Evolutionary conservation across 768 basidiomycete species (phyloP).

Genomic region (Phanerodontia chrysosporium): DNA sequence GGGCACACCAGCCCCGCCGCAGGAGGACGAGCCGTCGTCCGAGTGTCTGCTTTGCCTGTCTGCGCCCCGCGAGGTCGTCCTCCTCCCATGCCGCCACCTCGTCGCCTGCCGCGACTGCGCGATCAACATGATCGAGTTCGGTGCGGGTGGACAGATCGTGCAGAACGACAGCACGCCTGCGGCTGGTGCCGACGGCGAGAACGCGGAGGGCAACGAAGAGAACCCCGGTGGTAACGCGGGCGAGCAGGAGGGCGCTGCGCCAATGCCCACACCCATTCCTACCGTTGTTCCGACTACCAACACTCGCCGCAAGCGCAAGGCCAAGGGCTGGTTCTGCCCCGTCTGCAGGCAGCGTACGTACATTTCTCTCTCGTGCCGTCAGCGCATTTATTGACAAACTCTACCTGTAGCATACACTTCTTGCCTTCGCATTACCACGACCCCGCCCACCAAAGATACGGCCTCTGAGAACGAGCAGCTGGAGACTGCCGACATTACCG

Average conservation of each 20-base stretch:
- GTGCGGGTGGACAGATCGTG: constrained; percentile 84
- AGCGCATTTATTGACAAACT: constrained; percentile 2
- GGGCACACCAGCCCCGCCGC: constrained; percentile 23
- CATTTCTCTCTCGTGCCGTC: not conserved
- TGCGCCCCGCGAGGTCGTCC: constrained; percentile 84
- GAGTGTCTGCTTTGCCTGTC: constrained; percentile 92
- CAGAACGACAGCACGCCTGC: constrained; percentile 38
- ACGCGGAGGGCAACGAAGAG: constrained; percentile 1
- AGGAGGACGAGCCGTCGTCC: constrained; percentile 70
- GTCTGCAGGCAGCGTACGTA: constrained; percentile 90
- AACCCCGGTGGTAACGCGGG: constrained; percentile 6
- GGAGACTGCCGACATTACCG: constrained; percentile 18
- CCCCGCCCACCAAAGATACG: constrained; percentile 44
- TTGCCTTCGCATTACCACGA: constrained; percentile 75
- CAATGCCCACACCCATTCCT: constrained; percentile 10
- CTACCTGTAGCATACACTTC: constrained; percentile 81
- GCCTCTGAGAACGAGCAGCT: constrained; percentile 15
- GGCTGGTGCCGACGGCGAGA: constrained; percentile 20
- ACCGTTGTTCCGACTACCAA: constrained; percentile 27
- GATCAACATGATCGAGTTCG: constrained; percentile 96
- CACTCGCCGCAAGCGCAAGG: constrained; percentile 79
- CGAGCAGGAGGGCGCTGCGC: constrained; percentile 10
- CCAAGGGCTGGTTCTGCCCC: constrained; percentile 97
- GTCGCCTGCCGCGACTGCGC: constrained; percentile 96
- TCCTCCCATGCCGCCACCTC: constrained; percentile 89